These are phyloP conservation scores for Halenospora varia DNA, from an alignment of 495 filamentous ascomycete genomes.

Conservation along the genomic window DNA sequence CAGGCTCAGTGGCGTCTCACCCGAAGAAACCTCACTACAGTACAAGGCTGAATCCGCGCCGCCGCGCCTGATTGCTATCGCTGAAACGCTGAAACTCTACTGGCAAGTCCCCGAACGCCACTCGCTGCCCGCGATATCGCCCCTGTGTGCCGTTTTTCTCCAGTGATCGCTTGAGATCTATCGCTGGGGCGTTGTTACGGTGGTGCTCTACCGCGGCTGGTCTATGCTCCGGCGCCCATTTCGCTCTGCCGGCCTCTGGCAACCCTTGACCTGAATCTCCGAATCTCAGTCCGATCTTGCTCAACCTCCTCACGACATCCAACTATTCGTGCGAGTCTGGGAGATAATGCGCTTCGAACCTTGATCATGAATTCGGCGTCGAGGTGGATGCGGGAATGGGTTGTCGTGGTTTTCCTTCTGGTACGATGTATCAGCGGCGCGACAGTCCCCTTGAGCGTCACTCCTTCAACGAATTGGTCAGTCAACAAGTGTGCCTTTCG, in stretches of 20 bases:
- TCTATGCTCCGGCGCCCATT: background rate
- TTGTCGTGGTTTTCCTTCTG: constrained; percentile 4
- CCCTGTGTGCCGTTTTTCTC: too few relatives aligned
- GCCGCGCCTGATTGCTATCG: too few relatives aligned
- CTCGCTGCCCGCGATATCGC: too few relatives aligned
- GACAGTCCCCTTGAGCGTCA: constrained; percentile 12
- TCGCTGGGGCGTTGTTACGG: too few relatives aligned
- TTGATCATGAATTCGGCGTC: constrained; percentile 15
- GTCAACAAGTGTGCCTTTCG: background rate
- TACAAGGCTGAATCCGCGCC: too few relatives aligned
- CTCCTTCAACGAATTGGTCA: constrained; percentile 22
- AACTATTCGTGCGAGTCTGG: background rate
- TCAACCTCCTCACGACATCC: background rate
- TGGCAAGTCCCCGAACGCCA: too few relatives aligned
- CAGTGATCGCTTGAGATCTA: too few relatives aligned
- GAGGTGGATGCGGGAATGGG: constrained; percentile 9
- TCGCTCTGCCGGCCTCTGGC: background rate
- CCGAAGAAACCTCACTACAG: too few relatives aligned
- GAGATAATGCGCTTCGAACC: constrained; percentile 14
- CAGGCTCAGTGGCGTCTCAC: background rate
- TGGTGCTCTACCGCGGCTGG: background rate
- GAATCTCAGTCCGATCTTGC: background rate
- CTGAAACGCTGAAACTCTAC: too few relatives aligned
- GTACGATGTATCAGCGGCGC: constrained; percentile 5
- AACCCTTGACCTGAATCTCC: background rate